Percentiles rank a stretch among this genome's conserved stretches.
These are phyloP conservation scores for Suillus sp. DNA, from an alignment of 768 basidiomycete species.

Conservation along the genomic window DNA sequence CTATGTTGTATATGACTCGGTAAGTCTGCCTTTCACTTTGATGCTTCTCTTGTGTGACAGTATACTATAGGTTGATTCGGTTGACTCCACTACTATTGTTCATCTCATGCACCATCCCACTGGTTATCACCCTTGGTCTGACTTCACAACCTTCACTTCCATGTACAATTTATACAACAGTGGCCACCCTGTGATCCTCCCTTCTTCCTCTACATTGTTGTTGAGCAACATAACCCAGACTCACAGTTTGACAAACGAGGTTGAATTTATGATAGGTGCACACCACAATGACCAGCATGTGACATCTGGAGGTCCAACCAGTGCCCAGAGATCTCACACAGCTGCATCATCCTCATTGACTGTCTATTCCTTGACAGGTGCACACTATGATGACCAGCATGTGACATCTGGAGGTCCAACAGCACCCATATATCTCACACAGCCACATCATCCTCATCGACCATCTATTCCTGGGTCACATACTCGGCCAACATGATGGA, in stretches of 20 bases:
- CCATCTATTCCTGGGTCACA: neutral
- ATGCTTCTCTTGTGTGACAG: neutral
- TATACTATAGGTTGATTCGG: neutral
- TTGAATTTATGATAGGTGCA: no score
- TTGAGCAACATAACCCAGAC: neutral
- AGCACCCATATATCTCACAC: no score
- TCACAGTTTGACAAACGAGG: no score
- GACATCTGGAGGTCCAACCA: neutral
- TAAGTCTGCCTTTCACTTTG: neutral
- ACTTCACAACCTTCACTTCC: neutral
- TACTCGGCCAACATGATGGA: neutral
- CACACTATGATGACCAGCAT: no score
- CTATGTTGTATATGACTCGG: neutral
- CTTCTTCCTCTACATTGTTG: neutral
- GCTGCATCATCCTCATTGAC: no score
- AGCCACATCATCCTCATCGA: neutral
- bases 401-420: no score
- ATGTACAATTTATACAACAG: neutral
- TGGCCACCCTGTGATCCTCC: neutral
- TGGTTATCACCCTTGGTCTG: neutral
- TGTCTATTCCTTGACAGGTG: no score
- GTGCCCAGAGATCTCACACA: no score
- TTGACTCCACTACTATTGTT: neutral
- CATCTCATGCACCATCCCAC: neutral
- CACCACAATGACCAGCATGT: neutral